Evolutionary conservation across 495 filamentous ascomycete genomes (phyloP).

Genomic region (Penicillium manginii): DNA sequence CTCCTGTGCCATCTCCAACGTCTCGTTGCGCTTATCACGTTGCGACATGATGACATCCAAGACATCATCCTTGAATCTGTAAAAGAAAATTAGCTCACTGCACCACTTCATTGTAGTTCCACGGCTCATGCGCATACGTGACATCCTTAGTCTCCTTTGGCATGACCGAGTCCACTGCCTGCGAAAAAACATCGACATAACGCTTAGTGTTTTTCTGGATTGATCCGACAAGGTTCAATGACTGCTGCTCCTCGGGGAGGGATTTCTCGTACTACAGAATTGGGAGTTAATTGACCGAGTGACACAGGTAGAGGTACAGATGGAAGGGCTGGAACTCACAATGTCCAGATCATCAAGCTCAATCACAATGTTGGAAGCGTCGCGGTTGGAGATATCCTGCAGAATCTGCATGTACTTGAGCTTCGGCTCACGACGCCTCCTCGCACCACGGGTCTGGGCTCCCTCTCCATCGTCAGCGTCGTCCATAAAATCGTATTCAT

Average conservation of each 20-base stretch:
- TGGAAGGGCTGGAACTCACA: constrained; percentile 48
- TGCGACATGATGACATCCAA: constrained; percentile 95
- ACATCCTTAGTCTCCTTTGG: constrained; percentile 77
- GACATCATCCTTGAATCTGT: constrained; percentile 93
- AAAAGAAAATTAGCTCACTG: constrained; percentile 11
- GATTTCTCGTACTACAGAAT: constrained; percentile 69
- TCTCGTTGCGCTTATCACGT: constrained; percentile 82
- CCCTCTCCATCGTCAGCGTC: constrained; percentile 66
- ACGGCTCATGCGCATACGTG: constrained; percentile 57
- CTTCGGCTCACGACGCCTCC: constrained; percentile 58
- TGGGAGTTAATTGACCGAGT: neutral
- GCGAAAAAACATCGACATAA: constrained; percentile 88
- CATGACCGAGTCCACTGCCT: constrained; percentile 86
- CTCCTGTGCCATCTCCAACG: constrained; percentile 67
- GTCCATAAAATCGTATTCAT: constrained; percentile 95
- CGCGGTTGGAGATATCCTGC: constrained; percentile 83
- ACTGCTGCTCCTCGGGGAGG: constrained; percentile 58
- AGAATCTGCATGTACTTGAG: constrained; percentile 91
- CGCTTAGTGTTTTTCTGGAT: constrained; percentile 91
- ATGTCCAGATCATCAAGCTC: constrained; percentile 85
- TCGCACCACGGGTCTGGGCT: constrained; percentile 45
- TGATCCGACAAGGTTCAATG: constrained; percentile 76
- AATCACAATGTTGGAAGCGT: constrained; percentile 73
- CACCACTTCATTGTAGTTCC: neutral
- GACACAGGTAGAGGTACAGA: neutral